phyloP scores from a whole-genome alignment of 306 rosid species.

The Trichosanthes truncata region DNA sequence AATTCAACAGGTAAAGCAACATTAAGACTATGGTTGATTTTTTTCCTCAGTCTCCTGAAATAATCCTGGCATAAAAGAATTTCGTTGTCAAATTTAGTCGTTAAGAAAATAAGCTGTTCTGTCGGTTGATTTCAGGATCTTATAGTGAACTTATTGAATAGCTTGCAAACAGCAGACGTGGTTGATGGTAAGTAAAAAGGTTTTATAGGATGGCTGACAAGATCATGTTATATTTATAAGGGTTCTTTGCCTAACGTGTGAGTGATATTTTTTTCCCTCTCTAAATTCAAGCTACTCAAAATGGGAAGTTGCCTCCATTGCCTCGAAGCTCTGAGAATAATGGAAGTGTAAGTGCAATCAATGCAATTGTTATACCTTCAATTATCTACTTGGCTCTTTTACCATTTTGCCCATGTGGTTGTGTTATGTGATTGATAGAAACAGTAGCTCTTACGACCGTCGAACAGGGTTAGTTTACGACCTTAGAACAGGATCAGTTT shows the following conservation, averaged over 20 bases:
- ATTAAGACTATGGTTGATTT: constrained; percentile 12
- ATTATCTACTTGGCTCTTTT: not conserved
- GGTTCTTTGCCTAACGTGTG: not conserved
- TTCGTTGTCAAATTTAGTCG: constrained; percentile 6
- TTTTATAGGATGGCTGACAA: not conserved
- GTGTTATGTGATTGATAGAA: not conserved
- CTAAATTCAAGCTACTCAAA: constrained; percentile 47
- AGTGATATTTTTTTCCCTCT: constrained; percentile 27
- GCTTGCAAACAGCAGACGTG: constrained; percentile 65
- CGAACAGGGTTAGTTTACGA: not conserved
- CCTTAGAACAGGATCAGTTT: not conserved
- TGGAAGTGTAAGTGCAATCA: constrained; percentile 57
- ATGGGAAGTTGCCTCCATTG: constrained; percentile 81
- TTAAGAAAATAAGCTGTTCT: constrained; percentile 19
- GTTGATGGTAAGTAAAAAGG: constrained; percentile 60
- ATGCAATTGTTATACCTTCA: not conserved
- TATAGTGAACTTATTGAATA: constrained; percentile 54
- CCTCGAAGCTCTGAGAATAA: constrained; percentile 76
- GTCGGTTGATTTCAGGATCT: constrained; percentile 70
- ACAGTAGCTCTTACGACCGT: not conserved
- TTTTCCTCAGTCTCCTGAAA: constrained; percentile 3
- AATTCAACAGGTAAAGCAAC: constrained; percentile 71
- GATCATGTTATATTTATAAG: not conserved
- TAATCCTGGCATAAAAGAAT: constrained; percentile 1
- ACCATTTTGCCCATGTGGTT: not conserved